Percentiles rank a stretch among this genome's conserved stretches.
Evolutionary conservation across 1,284 basidiomycete genomes (phyloP).

Genomic region (Microstroma glucosiphilum): DNA sequence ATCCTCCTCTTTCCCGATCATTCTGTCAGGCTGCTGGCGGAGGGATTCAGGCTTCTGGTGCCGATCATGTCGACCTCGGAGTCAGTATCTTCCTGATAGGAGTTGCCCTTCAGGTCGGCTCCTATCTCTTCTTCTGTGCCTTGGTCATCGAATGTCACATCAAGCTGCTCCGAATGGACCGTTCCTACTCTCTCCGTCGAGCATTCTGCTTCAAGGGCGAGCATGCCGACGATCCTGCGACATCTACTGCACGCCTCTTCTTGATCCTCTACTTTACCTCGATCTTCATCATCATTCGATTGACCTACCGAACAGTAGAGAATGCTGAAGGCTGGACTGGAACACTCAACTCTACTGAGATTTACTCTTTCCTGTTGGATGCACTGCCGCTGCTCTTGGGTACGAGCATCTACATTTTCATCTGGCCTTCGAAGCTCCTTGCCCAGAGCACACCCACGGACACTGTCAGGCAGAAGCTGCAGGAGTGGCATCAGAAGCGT

Average conservation of each 20-base stretch:
- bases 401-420: constrained; percentile 24
- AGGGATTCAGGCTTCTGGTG: constrained; percentile 21
- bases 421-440: too few species aligned
- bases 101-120: constrained; percentile 25
- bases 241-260: background rate
- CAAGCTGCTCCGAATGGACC: background rate
- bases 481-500: too few species aligned
- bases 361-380: constrained; percentile 30
- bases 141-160: constrained; percentile 13
- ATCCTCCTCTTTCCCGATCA: too few species aligned
- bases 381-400: constrained; percentile 27
- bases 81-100: constrained; percentile 28
- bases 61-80: constrained; percentile 15
- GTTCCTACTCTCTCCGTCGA: too few species aligned
- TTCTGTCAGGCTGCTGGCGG: constrained; percentile 23
- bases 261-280: constrained; percentile 17
- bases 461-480: too few species aligned
- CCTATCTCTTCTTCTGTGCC: constrained; percentile 28
- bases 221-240: background rate
- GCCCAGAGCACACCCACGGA: too few species aligned
- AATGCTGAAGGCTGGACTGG: constrained; percentile 32
- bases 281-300: constrained; percentile 24
- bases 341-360: constrained; percentile 25
- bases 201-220: too few species aligned
- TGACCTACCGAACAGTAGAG: constrained; percentile 33